Percentiles rank a stretch among this genome's conserved stretches.
phyloP scores from a whole-genome alignment of 495 filamentous ascomycete species.

The Neurospora sp. region DNA sequence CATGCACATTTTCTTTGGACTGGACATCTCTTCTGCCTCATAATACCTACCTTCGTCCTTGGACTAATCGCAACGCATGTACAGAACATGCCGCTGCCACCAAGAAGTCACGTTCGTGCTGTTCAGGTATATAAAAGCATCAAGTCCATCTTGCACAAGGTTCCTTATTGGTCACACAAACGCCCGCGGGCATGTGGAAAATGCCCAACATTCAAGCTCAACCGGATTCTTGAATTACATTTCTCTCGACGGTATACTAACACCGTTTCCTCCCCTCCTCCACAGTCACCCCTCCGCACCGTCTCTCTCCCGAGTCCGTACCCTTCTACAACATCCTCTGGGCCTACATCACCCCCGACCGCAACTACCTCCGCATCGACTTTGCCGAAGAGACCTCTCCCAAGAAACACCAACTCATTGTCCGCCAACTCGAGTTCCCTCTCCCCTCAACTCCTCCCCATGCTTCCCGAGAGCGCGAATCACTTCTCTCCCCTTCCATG shows the following conservation, averaged over 20 bases:
- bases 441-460: not conserved
- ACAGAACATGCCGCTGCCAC: not conserved
- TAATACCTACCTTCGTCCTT: not conserved
- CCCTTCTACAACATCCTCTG: conserved; percentile 80
- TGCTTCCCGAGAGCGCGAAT: conserved; percentile 28
- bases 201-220: not conserved
- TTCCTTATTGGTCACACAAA: not conserved
- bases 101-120: not conserved
- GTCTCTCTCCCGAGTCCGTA: conserved; percentile 30
- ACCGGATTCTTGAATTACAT: not conserved
- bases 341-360: conserved; percentile 48
- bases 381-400: conserved; percentile 45
- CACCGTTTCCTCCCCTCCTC: not conserved
- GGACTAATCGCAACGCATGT: not conserved
- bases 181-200: not conserved
- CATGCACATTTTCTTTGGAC: not conserved
- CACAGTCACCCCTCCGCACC: not conserved
- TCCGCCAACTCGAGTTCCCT: conserved; percentile 15
- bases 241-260: not conserved
- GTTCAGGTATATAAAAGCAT: not conserved
- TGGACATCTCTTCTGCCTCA: not conserved
- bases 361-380: conserved; percentile 58
- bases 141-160: not conserved
- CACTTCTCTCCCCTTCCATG: conserved; percentile 52
- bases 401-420: conserved; percentile 11